Base-by-base conservation (phyloP, 2,329 filamentous ascomycete genomes). In the Neodidymelliopsis sp. region DNA sequence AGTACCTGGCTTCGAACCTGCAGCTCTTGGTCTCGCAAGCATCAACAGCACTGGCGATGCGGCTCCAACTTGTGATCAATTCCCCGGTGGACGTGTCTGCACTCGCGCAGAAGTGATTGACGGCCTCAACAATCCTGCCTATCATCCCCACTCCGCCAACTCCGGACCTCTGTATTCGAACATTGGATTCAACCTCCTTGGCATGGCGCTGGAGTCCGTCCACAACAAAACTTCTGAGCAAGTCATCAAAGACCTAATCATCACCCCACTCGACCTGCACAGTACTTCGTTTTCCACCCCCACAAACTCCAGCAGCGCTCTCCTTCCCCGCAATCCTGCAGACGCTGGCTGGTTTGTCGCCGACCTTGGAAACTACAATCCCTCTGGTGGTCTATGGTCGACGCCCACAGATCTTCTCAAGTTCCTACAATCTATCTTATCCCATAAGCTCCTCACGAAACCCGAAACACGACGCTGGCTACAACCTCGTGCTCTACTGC, bases 311-410 rank as follows among this genome's bases (percentile, higher is more conserved):
- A 52, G 43, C 6, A 34, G 19, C 4, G 62, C 61, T 0, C 40
- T 68, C 1, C 45, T 65, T 3, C 65, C 63, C 6, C 23, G 43
- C 22, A 48, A 42, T 11, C 44, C 49, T 1, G 49, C 53, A 29
- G 59, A 55, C 8, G 46, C 43, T 2, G 12, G 19, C 2, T 68
- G 65, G 64, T 66, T 60, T 31, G 48, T 54, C 0, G 42, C 53
- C 2, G 38, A 59, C 6, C 66, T 67, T 30, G 63, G 35, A 1
- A 68, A 65, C 16, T 57, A 59, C 40, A 60, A 68, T n/a, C 57
- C 63, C 16, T 55, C 55, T 2, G 62, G 64, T 7, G 64, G 65
- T 8, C 45, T 67, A 2, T 68, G 64, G 65, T 60, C 56, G 2
- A 68, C 64, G 8, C 54, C 64, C 1, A 56, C 55, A 19, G 59